These are phyloP conservation scores for Porcisia hertigi DNA, from an alignment of 208 protist genomes.

Conservation along the genomic window DNA sequence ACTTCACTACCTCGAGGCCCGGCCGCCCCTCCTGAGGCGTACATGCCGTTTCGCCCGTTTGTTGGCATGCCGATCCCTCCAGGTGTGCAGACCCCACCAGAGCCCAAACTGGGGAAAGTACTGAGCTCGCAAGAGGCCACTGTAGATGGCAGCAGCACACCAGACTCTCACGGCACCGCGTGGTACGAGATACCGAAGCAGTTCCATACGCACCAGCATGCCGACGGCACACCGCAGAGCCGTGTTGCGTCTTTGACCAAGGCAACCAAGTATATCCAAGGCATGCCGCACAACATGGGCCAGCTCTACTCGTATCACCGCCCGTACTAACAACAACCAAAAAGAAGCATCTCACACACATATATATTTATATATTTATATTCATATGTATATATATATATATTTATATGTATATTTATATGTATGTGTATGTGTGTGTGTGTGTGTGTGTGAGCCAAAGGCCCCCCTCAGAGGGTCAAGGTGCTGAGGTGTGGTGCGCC, in stretches of 20 bases:
- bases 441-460: not conserved
- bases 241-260: constrained; percentile 27
- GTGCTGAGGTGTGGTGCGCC: not conserved
- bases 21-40: constrained; percentile 35
- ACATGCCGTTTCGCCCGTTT: constrained; percentile 87
- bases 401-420: not conserved
- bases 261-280: constrained; percentile 35
- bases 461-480: not conserved
- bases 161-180: not conserved
- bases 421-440: not conserved
- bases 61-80: constrained; percentile 42
- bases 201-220: constrained; percentile 30
- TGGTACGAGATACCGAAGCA: constrained; percentile 15
- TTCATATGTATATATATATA: not conserved
- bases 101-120: constrained; percentile 43
- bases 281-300: constrained; percentile 78
- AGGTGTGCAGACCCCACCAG: constrained; percentile 55
- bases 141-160: constrained; percentile 2
- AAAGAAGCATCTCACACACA: not conserved
- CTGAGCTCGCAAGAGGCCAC: constrained; percentile 18
- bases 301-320: constrained; percentile 88
- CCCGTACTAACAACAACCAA: constrained; percentile 47
- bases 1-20: constrained; percentile 17
- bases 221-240: constrained; percentile 32
- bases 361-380: not conserved